Base-by-base conservation (phyloP, 2,329 filamentous ascomycete species). In the Calonectria montana region DNA sequence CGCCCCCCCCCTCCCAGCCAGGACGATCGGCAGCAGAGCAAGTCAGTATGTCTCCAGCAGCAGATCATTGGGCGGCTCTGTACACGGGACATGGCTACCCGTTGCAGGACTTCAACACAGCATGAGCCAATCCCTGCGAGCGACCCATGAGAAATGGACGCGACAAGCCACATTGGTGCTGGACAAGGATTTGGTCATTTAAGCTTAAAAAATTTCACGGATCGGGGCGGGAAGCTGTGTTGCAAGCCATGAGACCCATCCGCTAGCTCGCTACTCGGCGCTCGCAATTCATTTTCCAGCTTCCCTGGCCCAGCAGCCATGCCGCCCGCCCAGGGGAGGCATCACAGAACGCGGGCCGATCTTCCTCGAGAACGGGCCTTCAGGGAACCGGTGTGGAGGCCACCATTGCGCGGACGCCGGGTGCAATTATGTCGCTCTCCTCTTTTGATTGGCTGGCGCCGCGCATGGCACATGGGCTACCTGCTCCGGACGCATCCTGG, bases 361-460 rank as follows among this genome's bases (percentile, higher is more conserved):
- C 25, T 47, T n/a, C 57, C 63, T 61, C 21, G 50, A 39, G 53
- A 67, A 67, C 43, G 68, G 63, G 55, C 63, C 53, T n/a, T 61
- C 53, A 31, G 16, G 47, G 45, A 48, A 43, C 47, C 68, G 45
- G 53, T 50, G 35, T 47, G 45, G 68, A 70, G 68, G 63, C 68
- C 62, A 70, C 41, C 67, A 57, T 73, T 70, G 57, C 63, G 70
- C 59, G 67, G 67, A 53, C 65, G 53, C 25, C 29, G 48, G 29
- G 29, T 55, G 67, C 13, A 66, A 39, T 61, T 39, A 55, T 55
- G 75, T 77, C 75, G 74, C 75, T 55, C 16, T 8, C 23, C 2
- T 55, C 10, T n/a, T 23, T 39, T 70, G 67, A 77, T 77, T 77
- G 74, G 75, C 21, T 29, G 13, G 65, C 25, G 39, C 31, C 18